A percentile compares a stretch with the other conserved stretches of the same genome.
Conservation (phyloP, 164 flowering plant genomes). For the Tetracentron sinense region DNA sequence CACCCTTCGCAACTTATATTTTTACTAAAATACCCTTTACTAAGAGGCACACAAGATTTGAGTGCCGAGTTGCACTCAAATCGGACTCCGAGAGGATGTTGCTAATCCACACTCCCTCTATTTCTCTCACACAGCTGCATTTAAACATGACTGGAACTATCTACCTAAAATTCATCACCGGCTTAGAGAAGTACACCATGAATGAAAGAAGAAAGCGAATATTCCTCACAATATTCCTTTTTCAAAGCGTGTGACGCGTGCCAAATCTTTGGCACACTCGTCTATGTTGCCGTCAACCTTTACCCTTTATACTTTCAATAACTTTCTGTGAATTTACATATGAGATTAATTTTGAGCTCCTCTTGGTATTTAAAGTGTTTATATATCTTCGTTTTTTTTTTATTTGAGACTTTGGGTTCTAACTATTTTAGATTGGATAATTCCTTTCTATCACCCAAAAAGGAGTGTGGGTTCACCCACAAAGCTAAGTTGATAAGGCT, state of each 20-base stretch:
- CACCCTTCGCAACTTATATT: no score
- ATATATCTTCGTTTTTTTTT: background rate
- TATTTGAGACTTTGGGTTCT: background rate
- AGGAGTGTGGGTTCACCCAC: constrained; percentile 9
- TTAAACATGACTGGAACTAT: background rate
- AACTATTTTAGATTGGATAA: background rate
- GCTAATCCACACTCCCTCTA: background rate
- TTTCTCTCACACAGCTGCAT: background rate
- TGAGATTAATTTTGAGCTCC: no score
- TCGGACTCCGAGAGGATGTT: no score
- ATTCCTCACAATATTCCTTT: background rate
- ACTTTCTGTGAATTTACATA: no score
- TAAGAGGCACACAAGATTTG: no score
- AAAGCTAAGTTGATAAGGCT: constrained; percentile 7
- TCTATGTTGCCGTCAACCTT: background rate
- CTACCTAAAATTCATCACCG: constrained; percentile 10
- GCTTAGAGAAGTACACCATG: constrained; percentile 17
- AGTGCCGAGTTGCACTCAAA: no score
- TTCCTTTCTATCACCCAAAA: background rate
- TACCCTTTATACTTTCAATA: no score
- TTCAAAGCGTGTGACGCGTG: background rate
- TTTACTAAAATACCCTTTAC: no score
- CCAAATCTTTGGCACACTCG: constrained; percentile 1
- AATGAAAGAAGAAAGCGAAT: background rate
- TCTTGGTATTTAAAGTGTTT: background rate